These are phyloP conservation scores for Yamadazyma nakazawae DNA, from an alignment of 805 yeast species.

Conservation along the genomic window DNA sequence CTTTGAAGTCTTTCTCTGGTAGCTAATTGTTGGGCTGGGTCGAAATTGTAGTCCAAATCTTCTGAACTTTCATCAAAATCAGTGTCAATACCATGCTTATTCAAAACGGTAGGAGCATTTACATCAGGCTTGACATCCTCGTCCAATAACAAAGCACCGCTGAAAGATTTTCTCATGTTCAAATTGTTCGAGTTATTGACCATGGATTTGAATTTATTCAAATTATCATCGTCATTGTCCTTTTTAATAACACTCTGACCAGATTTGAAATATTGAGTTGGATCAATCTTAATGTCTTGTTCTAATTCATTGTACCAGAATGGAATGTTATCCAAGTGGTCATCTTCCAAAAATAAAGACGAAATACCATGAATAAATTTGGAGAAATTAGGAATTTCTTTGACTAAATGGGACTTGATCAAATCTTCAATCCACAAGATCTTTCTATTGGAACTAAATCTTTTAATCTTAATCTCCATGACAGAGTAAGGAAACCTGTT, in stretches of 20 bases:
- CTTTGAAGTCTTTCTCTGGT: slow-evolving; percentile 2
- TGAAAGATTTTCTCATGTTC: slow-evolving; percentile 39
- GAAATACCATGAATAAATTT: slow-evolving; percentile 93
- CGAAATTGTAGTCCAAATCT: slow-evolving; percentile 22
- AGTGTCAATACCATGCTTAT: slow-evolving; percentile 6
- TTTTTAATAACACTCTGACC: slow-evolving; percentile 46
- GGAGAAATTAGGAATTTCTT: slow-evolving; percentile 91
- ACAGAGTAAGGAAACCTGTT: slow-evolving; percentile 81
- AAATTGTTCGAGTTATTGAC: slow-evolving; percentile 25
- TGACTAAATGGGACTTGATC: slow-evolving; percentile 77
- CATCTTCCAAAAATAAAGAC: slow-evolving; percentile 82
- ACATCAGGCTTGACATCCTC: slow-evolving; percentile 48
- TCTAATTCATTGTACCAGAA: slow-evolving; percentile 92
- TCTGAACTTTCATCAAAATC: slow-evolving; percentile 19
- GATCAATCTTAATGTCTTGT: slow-evolving; percentile 66
- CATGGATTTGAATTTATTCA: slow-evolving; percentile 41
- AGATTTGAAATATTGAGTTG: slow-evolving; percentile 65
- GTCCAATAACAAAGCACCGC: slow-evolving; percentile 39
- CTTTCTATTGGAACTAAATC: slow-evolving; percentile 39
- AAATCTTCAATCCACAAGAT: slow-evolving; percentile 83
- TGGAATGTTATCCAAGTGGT: slow-evolving; percentile 83
- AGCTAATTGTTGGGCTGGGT: not conserved
- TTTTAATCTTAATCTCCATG: slow-evolving; percentile 73
- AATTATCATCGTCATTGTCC: slow-evolving; percentile 43
- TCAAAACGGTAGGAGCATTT: not conserved